A percentile compares a stretch with the other conserved stretches of the same genome.
phyloP scores from a whole-genome alignment of 495 filamentous ascomycete genomes.

The Aspergillus hancockii region DNA sequence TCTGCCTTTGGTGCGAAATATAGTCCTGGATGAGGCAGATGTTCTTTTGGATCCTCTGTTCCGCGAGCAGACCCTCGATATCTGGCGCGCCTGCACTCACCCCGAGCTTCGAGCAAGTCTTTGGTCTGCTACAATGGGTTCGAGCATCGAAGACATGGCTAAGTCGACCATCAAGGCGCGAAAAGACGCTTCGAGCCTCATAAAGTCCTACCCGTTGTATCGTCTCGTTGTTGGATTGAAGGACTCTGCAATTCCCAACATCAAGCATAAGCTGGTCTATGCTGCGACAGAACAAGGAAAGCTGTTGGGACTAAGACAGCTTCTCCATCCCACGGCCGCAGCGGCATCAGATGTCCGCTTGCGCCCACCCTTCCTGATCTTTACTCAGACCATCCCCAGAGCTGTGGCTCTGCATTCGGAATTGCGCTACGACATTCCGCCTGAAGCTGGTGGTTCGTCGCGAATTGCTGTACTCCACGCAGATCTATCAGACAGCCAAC shows the following conservation, averaged over 20 bases:
- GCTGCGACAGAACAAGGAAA: conserved; percentile 92
- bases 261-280: conserved; percentile 86
- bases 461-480: conserved; percentile 91
- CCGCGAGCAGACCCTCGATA: conserved; percentile 80
- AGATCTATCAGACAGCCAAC: conserved; percentile 72
- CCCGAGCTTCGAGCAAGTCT: conserved; percentile 69
- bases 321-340: conserved; percentile 75
- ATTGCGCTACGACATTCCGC: conserved; percentile 90
- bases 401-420: conserved; percentile 86
- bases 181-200: conserved; percentile 25
- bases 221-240: conserved; percentile 92
- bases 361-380: conserved; percentile 86
- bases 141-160: conserved; percentile 80
- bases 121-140: conserved; percentile 97
- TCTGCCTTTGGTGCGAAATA: conserved; percentile 63
- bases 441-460: conserved; percentile 79
- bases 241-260: conserved; percentile 89
- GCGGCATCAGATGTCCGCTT: conserved; percentile 61
- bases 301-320: conserved; percentile 84
- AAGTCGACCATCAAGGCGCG: conserved; percentile 60
- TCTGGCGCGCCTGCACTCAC: conserved; percentile 77
- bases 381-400: conserved; percentile 90
- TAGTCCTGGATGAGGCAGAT: conserved; percentile 93
- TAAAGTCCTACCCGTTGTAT: conserved; percentile 54
- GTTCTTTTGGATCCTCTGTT: conserved; percentile 91